phyloP scores from a whole-genome alignment of 352 stramenopile species.

The Phytophthora megakarya region DNA sequence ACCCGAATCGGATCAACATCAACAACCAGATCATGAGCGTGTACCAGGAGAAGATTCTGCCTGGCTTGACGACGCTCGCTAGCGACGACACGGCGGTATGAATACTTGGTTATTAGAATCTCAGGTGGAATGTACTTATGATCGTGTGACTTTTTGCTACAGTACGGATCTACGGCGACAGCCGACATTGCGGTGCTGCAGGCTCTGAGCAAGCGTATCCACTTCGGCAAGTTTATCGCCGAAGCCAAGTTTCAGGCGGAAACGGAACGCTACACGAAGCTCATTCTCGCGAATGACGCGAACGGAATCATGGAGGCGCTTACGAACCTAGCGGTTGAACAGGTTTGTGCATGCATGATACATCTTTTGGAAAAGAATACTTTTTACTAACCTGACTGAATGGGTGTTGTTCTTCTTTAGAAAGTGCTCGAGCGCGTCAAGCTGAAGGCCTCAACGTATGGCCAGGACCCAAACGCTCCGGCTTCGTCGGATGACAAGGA shows the following conservation, averaged over 20 bases:
- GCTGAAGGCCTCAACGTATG: slow-evolving; percentile 97
- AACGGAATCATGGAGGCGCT: slow-evolving; percentile 96
- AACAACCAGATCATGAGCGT: slow-evolving; percentile 97
- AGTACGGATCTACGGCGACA: slow-evolving; percentile 85
- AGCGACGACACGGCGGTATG: slow-evolving; percentile 89
- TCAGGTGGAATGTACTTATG: background rate
- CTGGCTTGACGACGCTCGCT: slow-evolving; percentile 81
- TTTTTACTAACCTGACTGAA: background rate
- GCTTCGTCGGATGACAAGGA: slow-evolving; percentile 40
- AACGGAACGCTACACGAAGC: slow-evolving; percentile 89
- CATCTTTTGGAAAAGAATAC: background rate
- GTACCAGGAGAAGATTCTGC: slow-evolving; percentile 96
- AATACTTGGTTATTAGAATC: background rate
- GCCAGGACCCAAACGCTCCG: slow-evolving; percentile 74
- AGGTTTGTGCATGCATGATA: slow-evolving; percentile 46
- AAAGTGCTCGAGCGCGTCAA: slow-evolving; percentile 92
- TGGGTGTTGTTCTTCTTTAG: slow-evolving; percentile 28
- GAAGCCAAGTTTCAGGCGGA: slow-evolving; percentile 96
- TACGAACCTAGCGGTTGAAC: slow-evolving; percentile 94
- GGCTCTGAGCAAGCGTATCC: slow-evolving; percentile 96
- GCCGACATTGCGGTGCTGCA: slow-evolving; percentile 94
- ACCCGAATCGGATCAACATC: slow-evolving; percentile 96
- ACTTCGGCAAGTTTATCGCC: slow-evolving; percentile 99
- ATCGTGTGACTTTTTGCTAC: slow-evolving; percentile 1
- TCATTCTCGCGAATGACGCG: slow-evolving; percentile 94